These are phyloP conservation scores for Lyophyllum decastes DNA, from an alignment of 768 basidiomycete species.

Conservation along the genomic window DNA sequence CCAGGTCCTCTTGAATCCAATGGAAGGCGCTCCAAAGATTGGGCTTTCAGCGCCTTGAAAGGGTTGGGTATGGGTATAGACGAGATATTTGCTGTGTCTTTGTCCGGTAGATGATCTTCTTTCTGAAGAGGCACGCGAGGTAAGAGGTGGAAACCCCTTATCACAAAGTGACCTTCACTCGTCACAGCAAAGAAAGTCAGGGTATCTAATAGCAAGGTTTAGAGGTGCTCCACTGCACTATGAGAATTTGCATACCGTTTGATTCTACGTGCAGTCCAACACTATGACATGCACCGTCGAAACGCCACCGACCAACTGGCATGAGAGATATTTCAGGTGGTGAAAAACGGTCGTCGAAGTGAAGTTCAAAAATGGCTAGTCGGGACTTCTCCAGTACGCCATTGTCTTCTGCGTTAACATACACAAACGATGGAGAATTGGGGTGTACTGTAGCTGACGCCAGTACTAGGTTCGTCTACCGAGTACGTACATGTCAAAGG, in stretches of 20 bases:
- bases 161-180: constrained; percentile 44
- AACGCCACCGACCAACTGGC: constrained; percentile 54
- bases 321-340: constrained; percentile 40
- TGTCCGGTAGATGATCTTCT: constrained; percentile 25
- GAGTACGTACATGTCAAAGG: constrained; percentile 10
- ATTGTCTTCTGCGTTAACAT: constrained; percentile 31
- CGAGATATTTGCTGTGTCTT: constrained; percentile 26
- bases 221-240: constrained; percentile 1
- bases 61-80: constrained; percentile 59
- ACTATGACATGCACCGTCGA: constrained; percentile 48
- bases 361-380: constrained; percentile 40
- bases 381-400: constrained; percentile 38
- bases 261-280: constrained; percentile 45
- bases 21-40: constrained; percentile 48
- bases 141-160: constrained; percentile 39
- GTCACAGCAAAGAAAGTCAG: constrained; percentile 43
- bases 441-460: constrained; percentile 47
- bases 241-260: constrained; percentile 40
- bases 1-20: constrained; percentile 19
- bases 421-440: constrained; percentile 29
- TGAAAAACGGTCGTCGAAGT: constrained; percentile 22
- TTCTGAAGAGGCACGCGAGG: constrained; percentile 20
- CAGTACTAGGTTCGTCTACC: constrained; percentile 42
- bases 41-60: constrained; percentile 56
- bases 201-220: constrained; percentile 26